Evolutionary conservation across 1,139 yeast genomes (phyloP).

Genomic region (Blastobotrys buckinghamii): DNA sequence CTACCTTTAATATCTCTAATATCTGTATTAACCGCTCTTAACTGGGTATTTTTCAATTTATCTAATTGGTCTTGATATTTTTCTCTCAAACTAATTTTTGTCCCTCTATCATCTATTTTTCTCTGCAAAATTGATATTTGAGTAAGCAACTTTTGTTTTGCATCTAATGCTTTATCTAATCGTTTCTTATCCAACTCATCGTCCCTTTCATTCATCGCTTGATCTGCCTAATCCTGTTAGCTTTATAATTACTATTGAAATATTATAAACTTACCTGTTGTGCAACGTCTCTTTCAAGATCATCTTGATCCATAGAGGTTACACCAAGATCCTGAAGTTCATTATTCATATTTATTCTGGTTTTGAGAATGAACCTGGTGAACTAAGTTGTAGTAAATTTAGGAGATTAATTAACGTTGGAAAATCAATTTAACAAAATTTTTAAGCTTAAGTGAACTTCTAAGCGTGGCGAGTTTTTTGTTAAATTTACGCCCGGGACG

Average conservation of each 20-base stretch:
- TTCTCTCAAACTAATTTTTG: constrained; percentile 63
- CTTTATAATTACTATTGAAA: constrained; percentile 56
- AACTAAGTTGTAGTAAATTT: no score
- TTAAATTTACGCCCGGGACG: no score
- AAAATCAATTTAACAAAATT: no score
- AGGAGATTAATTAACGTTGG: no score
- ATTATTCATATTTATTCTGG: constrained; percentile 1
- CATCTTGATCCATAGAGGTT: constrained; percentile 57
- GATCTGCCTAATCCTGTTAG: constrained; percentile 72
- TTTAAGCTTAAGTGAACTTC: no score
- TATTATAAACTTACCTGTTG: constrained; percentile 60
- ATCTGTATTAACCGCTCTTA: constrained; percentile 52
- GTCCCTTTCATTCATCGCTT: constrained; percentile 54
- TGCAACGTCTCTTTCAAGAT: constrained; percentile 66
- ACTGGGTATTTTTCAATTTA: constrained; percentile 46
- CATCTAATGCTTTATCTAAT: constrained; percentile 53
- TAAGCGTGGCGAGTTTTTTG: no score
- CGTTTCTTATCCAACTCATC: constrained; percentile 70
- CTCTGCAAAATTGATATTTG: constrained; percentile 45
- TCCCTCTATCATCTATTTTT: constrained; percentile 46
- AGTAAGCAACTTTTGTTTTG: constrained; percentile 35
- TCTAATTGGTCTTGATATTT: constrained; percentile 50
- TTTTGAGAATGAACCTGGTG: no score
- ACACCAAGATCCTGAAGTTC: constrained; percentile 29
- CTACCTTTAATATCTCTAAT: constrained; percentile 59